These are phyloP conservation scores for Kwoniella dendrophila DNA, from an alignment of 768 basidiomycete species.

Conservation along the genomic window DNA sequence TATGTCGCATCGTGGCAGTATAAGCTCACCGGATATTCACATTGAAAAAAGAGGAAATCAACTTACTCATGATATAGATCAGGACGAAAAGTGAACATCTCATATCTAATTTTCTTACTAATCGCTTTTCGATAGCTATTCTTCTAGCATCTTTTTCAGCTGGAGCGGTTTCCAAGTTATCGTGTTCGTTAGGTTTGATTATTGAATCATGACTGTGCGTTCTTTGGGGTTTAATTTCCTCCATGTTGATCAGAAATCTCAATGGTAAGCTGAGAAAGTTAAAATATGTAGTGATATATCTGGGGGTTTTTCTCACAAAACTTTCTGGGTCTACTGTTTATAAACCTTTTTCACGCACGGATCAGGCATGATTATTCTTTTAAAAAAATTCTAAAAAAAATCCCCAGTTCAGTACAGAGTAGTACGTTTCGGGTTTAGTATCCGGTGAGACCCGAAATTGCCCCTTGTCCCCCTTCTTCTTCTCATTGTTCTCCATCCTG, in stretches of 20 bases:
- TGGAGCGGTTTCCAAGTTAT: not conserved
- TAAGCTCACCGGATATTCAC: too few relatives aligned
- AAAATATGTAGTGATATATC: not conserved
- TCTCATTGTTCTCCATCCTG: too few relatives aligned
- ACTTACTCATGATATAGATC: conserved; percentile 51
- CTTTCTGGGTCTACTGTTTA: not conserved
- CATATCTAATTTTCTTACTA: conserved; percentile 51
- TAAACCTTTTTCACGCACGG: not conserved
- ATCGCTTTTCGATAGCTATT: conserved; percentile 19
- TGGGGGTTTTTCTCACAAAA: not conserved
- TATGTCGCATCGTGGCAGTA: not conserved
- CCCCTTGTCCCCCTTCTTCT: not conserved
- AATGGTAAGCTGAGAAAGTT: not conserved
- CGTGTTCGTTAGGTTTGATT: conserved; percentile 4
- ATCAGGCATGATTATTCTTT: not conserved
- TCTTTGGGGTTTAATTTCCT: conserved; percentile 7
- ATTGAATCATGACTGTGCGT: conserved; percentile 8
- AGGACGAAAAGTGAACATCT: conserved; percentile 45
- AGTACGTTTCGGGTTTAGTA: not conserved
- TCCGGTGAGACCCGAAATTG: conserved; percentile 1
- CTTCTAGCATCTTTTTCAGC: conserved; percentile 13
- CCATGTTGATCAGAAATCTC: conserved; percentile 1
- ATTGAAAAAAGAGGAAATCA: not conserved
- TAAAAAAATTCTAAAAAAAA: not conserved
- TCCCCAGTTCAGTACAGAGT: too few relatives aligned